Percentiles rank a stretch among this genome's conserved stretches.
Conservation (phyloP, 768 basidiomycete species). For the Lyophyllum decastes region DNA sequence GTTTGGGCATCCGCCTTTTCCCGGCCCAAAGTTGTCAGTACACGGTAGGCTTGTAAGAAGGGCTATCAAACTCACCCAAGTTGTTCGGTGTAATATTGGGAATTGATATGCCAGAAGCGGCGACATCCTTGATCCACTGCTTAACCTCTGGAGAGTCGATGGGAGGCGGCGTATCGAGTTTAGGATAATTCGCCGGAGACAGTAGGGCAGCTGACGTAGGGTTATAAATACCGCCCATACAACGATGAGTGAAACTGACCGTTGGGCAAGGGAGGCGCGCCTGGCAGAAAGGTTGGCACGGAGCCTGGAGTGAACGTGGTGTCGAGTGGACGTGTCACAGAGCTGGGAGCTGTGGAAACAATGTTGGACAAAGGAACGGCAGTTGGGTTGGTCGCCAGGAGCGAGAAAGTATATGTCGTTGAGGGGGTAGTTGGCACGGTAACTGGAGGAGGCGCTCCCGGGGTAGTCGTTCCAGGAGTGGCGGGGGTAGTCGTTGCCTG, state of each 20-base stretch:
- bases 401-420: constrained; percentile 42
- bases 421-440: constrained; percentile 23
- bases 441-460: neutral
- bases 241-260: constrained; percentile 31
- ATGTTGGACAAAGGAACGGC: constrained; percentile 59
- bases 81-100: constrained; percentile 51
- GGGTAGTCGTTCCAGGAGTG: neutral
- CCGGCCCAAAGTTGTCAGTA: neutral
- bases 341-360: constrained; percentile 40
- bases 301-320: constrained; percentile 52
- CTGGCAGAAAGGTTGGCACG: constrained; percentile 48
- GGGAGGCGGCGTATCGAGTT: constrained; percentile 62
- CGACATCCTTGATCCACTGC: constrained; percentile 70
- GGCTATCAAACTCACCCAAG: constrained; percentile 29
- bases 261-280: constrained; percentile 63
- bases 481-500: constrained; percentile 5
- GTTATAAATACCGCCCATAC: neutral
- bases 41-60: neutral
- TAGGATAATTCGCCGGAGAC: constrained; percentile 59
- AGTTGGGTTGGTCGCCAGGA: constrained; percentile 57
- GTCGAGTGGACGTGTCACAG: constrained; percentile 45
- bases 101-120: constrained; percentile 54
- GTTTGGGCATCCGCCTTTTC: constrained; percentile 56
- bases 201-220: constrained; percentile 39
- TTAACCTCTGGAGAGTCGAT: constrained; percentile 63